Base-by-base conservation (phyloP, 345 rosid genomes). In the Citrus reticulata region DNA sequence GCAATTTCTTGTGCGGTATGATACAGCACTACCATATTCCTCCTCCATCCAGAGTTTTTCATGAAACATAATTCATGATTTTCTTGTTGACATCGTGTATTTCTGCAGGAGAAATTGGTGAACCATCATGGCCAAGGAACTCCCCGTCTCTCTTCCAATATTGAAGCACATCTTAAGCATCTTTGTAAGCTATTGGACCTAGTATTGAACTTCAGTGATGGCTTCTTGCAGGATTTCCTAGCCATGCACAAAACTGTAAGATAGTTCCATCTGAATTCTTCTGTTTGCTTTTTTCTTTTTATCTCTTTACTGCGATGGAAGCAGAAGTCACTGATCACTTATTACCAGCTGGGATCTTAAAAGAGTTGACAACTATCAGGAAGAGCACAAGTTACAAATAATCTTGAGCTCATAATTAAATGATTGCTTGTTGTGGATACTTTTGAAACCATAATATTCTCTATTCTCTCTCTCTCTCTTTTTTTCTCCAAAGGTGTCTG, bases 171-270 rank as follows among this genome's bases (percentile, higher is more conserved):
- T 82, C 83, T 92, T 66, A 84, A 84, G 89, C 81, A 81, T 76
- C 88, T 92, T 39, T 88, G 79, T 79, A 71, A 72, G 58, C 67
- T 87, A 66, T 70, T 93, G 87, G 90, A 88, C 77, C 77, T 92
- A 34, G 32, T 96, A 74, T 82, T 89, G 84, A 85, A 81, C 81
- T 90, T 91, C 34, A 85, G 89, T 34, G 85, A 89, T 74, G 74
- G 82, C 83, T 87, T 92, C 83, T 92, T 94, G 69, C 79, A 83
- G 81, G 94, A 91, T 70, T 89, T 94, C 79, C 77, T 96, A 75
- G 87, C 87, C 22, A 72, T 94, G 85, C 88, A 90, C 80, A 93
- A 88, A 90, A 84, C 81, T 37, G 97, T 96, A 85, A 83, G 92
- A 80, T 40, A 40, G 42, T 64, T 49, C 70, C 70, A 55, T 54